Conservation (phyloP, 2,329 filamentous ascomycete species). For the Dichotomopilus funicola region DNA sequence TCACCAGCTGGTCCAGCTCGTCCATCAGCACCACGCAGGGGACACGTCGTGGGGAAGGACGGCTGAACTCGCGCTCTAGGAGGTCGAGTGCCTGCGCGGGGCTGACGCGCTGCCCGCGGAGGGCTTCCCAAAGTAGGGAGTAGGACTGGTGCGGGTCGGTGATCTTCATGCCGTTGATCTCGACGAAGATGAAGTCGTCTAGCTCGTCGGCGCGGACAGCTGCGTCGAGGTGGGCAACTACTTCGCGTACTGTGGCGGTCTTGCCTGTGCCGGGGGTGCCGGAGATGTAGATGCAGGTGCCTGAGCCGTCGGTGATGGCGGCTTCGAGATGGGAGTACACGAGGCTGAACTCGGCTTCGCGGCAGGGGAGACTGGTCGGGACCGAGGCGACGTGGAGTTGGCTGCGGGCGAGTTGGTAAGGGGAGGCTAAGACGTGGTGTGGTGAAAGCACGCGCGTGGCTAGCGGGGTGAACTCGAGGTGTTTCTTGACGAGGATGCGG, state of each 20-base stretch:
- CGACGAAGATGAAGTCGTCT: slow-evolving; percentile 97
- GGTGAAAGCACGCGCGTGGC: slow-evolving; percentile 79
- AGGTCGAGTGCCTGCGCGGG: slow-evolving; percentile 87
- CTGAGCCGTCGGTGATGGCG: slow-evolving; percentile 87
- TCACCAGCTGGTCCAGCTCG: slow-evolving; percentile 94
- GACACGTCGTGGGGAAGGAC: slow-evolving; percentile 81
- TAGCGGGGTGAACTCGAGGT: slow-evolving; percentile 91
- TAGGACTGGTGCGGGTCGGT: slow-evolving; percentile 97
- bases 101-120: slow-evolving; percentile 88
- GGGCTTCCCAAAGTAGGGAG: slow-evolving; percentile 87
- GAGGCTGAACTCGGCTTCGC: slow-evolving; percentile 82
- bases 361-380: slow-evolving; percentile 79
- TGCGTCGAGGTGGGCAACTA: slow-evolving; percentile 82
- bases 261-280: slow-evolving; percentile 98
- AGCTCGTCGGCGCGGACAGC: slow-evolving; percentile 83
- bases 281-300: slow-evolving; percentile 97
- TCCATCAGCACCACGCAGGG: slow-evolving; percentile 98
- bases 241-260: slow-evolving; percentile 93
- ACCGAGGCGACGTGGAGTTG: slow-evolving; percentile 92
- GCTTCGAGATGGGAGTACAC: slow-evolving; percentile 93
- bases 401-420: slow-evolving; percentile 84
- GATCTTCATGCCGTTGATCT: slow-evolving; percentile 99
- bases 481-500: slow-evolving; percentile 69
- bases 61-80: slow-evolving; percentile 84
- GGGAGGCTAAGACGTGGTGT: slow-evolving; percentile 67